Base-by-base conservation (phyloP, 1,284 basidiomycete genomes). In the Golubevia sp. region DNA sequence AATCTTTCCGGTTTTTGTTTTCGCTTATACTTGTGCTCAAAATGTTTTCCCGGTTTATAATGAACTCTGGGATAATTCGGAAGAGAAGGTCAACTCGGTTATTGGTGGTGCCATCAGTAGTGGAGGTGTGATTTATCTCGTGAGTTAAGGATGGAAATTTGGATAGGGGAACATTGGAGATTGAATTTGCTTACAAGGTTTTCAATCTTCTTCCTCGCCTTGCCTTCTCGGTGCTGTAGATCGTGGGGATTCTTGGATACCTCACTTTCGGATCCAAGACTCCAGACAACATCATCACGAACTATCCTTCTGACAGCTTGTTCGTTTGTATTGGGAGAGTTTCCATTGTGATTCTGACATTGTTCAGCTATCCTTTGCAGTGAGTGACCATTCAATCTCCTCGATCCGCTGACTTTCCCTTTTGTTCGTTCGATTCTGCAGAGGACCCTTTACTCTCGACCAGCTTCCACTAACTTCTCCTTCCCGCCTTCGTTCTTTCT, bases 281-380 rank as follows among this genome's bases (percentile, higher is more conserved):
- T 2, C 68, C 69, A 18, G 70, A 72, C 56, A 83, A 83, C 62
- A 80, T 83, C 59, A 82, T 82, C 49, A 72, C 80, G 44, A 82
- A 34, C 11, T 97, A 97, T 78, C 94, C 94, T 1, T 89, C 92
- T n/a, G 92, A 92, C 1, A 94, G 93, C 48, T 84, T 96, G 34
- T 92, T 97, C 83, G 92, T 99, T 68, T 94, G 95, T 49, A 83
- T 97, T 67, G 95, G 95, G 4, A 93, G 97, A 78, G 86, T 97
- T 6, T 94, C 94, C 20, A 97, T 99, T 74, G 92, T 94, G 49
- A 86, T 93, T 53, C 88, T 97, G 27, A 94, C 77, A 44, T 61
- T 83, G 48, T 80, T 80, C 54, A 77, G 76, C 66, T 83, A 82
- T 94, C 67, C 87, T 92, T 68, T 94, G 5, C 30, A 34, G 30